Percentiles rank a stretch among this genome's conserved stretches.
Evolutionary conservation across 2,329 filamentous ascomycete species (phyloP).

Genomic region (Lomentospora prolificans): DNA sequence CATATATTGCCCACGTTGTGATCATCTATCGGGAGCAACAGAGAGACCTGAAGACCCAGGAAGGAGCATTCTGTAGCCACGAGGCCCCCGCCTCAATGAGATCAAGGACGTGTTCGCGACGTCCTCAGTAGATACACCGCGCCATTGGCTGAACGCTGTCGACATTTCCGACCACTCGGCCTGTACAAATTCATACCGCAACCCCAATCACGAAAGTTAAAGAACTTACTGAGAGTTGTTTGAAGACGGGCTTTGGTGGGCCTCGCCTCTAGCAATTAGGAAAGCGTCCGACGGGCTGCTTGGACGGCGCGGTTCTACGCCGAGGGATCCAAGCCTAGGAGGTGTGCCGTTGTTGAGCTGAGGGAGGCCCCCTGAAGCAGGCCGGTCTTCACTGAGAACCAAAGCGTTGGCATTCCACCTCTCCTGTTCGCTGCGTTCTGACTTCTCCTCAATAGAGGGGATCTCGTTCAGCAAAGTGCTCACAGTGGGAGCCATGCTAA

Average conservation of each 20-base stretch:
- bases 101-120: too few relatives aligned
- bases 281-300: conserved; percentile 18
- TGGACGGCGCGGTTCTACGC: conserved; percentile 11
- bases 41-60: too few relatives aligned
- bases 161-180: neutral
- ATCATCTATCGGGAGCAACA: too few relatives aligned
- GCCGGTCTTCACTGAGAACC: neutral
- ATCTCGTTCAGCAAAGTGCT: conserved; percentile 26
- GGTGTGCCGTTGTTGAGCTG: neutral
- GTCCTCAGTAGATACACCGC: too few relatives aligned
- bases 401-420: neutral
- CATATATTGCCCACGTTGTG: too few relatives aligned
- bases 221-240: neutral
- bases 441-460: conserved; percentile 26
- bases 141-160: too few relatives aligned
- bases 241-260: neutral
- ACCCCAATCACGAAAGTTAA: neutral
- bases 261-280: conserved; percentile 13
- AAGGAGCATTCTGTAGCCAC: too few relatives aligned
- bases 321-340: neutral
- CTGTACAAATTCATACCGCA: neutral
- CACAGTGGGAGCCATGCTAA: conserved; percentile 29
- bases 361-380: neutral
- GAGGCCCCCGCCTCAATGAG: too few relatives aligned
- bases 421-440: conserved; percentile 13